Evolutionary conservation across 371 early-diverging fungal species (phyloP), one percentile per base, ranked within the genome.

Genomic region (Mortierella sp.): DNA sequence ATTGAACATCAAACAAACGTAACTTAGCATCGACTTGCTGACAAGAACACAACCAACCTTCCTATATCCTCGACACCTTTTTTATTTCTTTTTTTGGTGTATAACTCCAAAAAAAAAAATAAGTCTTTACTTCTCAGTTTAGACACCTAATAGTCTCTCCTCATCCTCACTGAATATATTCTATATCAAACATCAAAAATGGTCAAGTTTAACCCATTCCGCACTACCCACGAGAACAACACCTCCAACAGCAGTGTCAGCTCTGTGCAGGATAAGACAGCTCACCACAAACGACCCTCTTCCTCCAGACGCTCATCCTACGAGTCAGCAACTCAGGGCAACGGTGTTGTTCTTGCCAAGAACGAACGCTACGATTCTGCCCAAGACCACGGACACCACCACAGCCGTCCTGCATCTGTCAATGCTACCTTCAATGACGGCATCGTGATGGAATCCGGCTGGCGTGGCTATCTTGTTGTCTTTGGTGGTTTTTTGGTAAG

Each of bases 381-480:
- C 3, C 65, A 68, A 15, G 55, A 68, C 6, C 67, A 70, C 31
- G 72, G 64, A 28, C 65, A 62, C 29, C 65, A 62, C 29, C 70
- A 70, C 26, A 68, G 78, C 34, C 79, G 73, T 45, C 79, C 79
- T 57, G 73, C 70, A 40, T 72, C 79, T 6, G 32, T 78, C 59
- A 72, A 78, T 35, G 79, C 79, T 2, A 72, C 79, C 0, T 78
- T 72, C 61, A 73, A 72, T 26, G 79, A 73, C 1, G 79, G 69
- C 19, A 26, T 78, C n/a, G 70, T 78, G 15, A 78, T 78, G 79
- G 79, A 78, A 47, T 72, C 70, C 68, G 86, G 86, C 56, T 83
- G 83, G n/a, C 76, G 71, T 40, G 86, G 86, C 40, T 84, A 85
- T 78, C 66, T 84, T 7, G 82, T 86, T 19, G 86, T 86, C 53